A percentile compares a stretch with the other conserved stretches of the same genome.
Conservation (phyloP, 805 yeast species). For the Candida dendrica region DNA sequence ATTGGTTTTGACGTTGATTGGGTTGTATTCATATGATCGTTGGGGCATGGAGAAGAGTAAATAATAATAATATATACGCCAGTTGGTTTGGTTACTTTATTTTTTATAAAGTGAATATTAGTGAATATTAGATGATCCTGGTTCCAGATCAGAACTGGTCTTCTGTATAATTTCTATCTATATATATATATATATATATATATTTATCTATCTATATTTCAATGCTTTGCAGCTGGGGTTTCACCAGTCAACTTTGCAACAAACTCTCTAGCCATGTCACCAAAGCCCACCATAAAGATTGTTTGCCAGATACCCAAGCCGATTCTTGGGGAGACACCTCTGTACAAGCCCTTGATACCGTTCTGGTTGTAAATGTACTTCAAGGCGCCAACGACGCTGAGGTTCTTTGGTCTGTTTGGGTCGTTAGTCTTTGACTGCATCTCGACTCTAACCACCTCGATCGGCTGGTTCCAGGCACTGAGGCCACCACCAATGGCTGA, state of each 20-base stretch:
- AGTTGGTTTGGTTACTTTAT: not conserved
- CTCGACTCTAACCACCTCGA: constrained; percentile 95
- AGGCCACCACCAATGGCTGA: constrained; percentile 95
- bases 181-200: too few relatives aligned
- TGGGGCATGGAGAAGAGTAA: constrained; percentile 40
- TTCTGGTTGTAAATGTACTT: constrained; percentile 75
- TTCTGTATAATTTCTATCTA: too few relatives aligned
- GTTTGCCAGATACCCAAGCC: constrained; percentile 98
- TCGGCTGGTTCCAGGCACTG: constrained; percentile 98
- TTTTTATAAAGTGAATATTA: not conserved
- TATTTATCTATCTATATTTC: too few relatives aligned
- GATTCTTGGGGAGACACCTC: constrained; percentile 96
- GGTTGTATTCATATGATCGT: constrained; percentile 64
- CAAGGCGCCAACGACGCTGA: constrained; percentile 69
- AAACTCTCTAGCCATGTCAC: constrained; percentile 80
- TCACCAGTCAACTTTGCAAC: constrained; percentile 60
- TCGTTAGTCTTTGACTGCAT: constrained; percentile 94
- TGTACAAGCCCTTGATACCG: constrained; percentile 85
- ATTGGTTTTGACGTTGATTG: constrained; percentile 45
- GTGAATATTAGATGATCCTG: too few relatives aligned
- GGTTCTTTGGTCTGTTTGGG: constrained; percentile 91
- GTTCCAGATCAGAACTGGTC: not conserved
- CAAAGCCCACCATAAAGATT: constrained; percentile 95
- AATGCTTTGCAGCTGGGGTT: constrained; percentile 36
- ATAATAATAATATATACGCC: too few relatives aligned